These are phyloP conservation scores for Clarireedia paspali DNA, from an alignment of 2,329 filamentous ascomycete species.

Conservation along the genomic window DNA sequence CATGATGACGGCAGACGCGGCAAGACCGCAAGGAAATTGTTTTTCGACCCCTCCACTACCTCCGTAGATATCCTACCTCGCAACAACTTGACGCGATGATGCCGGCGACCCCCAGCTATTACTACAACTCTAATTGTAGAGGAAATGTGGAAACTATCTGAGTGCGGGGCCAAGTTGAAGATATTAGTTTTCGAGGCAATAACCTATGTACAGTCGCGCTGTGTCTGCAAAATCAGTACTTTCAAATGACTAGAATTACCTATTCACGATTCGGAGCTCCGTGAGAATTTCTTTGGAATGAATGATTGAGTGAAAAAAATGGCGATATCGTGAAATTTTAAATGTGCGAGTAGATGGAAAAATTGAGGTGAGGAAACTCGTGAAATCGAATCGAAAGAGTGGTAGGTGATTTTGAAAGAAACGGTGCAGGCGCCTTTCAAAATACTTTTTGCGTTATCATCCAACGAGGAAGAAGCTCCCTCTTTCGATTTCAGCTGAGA, in stretches of 20 bases:
- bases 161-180: slow-evolving; percentile 7
- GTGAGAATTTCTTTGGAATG: neutral
- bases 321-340: neutral
- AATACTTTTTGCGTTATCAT: slow-evolving; percentile 15
- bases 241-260: slow-evolving; percentile 5
- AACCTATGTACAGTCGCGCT: slow-evolving; percentile 9
- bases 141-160: slow-evolving; percentile 7
- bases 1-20: slow-evolving; percentile 53
- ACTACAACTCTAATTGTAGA: slow-evolving; percentile 27
- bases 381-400: slow-evolving; percentile 23
- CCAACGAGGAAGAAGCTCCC: neutral
- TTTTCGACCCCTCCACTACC: slow-evolving; percentile 45
- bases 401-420: slow-evolving; percentile 16
- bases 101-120: slow-evolving; percentile 29
- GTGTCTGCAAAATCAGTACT: slow-evolving; percentile 12
- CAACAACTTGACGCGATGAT: slow-evolving; percentile 23
- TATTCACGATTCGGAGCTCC: slow-evolving; percentile 6
- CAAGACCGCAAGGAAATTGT: slow-evolving; percentile 41
- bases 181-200: slow-evolving; percentile 6
- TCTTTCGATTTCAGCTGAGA: slow-evolving; percentile 11
- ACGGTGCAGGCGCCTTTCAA: slow-evolving; percentile 31
- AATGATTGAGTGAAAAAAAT: slow-evolving; percentile 4
- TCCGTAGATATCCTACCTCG: slow-evolving; percentile 18
- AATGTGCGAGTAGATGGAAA: slow-evolving; percentile 2
- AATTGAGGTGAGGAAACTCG: slow-evolving; percentile 7